phyloP scores from a whole-genome alignment of 495 filamentous ascomycete species.

The Daldinia decipiens region DNA sequence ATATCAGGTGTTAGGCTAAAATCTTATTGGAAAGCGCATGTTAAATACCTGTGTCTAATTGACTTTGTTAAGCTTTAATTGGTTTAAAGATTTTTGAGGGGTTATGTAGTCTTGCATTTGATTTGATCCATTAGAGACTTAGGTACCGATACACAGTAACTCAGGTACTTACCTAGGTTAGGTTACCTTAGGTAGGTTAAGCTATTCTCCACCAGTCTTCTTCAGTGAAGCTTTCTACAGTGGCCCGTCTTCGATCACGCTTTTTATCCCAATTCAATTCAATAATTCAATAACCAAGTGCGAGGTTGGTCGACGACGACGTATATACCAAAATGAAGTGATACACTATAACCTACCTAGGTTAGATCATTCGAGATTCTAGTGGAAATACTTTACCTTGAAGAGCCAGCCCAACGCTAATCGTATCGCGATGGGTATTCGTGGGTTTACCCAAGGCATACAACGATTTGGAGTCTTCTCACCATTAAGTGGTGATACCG shows the following conservation, averaged over 20 bases:
- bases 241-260: conserved; percentile 2
- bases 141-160: not conserved
- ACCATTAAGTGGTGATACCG: conserved; percentile 53
- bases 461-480: conserved; percentile 64
- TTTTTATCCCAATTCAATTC: not conserved
- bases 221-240: conserved; percentile 10
- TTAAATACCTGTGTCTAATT: conserved; percentile 13
- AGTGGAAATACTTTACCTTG: not conserved
- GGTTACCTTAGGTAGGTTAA: too few species aligned
- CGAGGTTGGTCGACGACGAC: not conserved
- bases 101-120: not conserved
- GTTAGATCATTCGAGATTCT: not conserved
- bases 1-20: conserved; percentile 24
- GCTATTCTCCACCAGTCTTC: not conserved
- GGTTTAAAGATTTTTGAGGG: not conserved
- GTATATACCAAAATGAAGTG: conserved; percentile 3
- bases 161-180: too few species aligned
- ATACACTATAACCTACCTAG: too few species aligned
- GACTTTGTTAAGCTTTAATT: conserved; percentile 23
- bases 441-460: conserved; percentile 66
- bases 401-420: not conserved
- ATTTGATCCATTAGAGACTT: too few species aligned
- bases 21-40: conserved; percentile 14
- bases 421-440: conserved; percentile 72
- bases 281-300: not conserved